Conservation (phyloP, 1,284 basidiomycete genomes). For the Megacollybia platyphylla region DNA sequence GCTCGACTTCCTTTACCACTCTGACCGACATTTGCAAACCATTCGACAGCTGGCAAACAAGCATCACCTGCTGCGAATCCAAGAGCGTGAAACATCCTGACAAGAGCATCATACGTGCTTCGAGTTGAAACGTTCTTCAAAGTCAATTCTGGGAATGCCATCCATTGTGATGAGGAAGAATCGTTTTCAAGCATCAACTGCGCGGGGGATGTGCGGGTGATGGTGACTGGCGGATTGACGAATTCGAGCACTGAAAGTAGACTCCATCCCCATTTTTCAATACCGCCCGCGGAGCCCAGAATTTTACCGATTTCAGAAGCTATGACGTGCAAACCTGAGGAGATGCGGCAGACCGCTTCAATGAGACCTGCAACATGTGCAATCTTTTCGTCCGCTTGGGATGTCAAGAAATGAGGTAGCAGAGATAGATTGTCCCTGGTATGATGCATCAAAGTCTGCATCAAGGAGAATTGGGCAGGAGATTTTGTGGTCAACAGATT, state of each 20-base stretch:
- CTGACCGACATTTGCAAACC: constrained; percentile 59
- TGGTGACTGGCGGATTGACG: constrained; percentile 36
- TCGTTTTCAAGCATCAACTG: constrained; percentile 49
- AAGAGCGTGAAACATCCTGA: constrained; percentile 59
- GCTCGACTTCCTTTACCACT: constrained; percentile 29
- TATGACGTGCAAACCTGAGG: constrained; percentile 24
- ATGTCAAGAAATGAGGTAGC: constrained; percentile 62
- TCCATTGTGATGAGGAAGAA: constrained; percentile 18
- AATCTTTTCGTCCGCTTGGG: constrained; percentile 60
- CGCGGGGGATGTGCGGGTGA: constrained; percentile 31
- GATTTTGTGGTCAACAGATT: constrained; percentile 31
- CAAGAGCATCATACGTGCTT: constrained; percentile 41
- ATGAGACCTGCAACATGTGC: constrained; percentile 56
- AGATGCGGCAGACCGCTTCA: constrained; percentile 53
- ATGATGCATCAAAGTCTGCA: constrained; percentile 40
- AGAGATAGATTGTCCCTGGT: constrained; percentile 55
- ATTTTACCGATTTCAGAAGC: constrained; percentile 49
- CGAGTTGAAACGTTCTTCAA: constrained; percentile 52
- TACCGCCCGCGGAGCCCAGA: constrained; percentile 69
- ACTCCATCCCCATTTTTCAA: constrained; percentile 85
- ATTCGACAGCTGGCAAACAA: constrained; percentile 68
- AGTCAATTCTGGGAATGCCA: constrained; percentile 44
- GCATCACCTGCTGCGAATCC: constrained; percentile 60
- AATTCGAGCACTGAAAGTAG: constrained; percentile 70
- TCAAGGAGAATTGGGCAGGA: constrained; percentile 27